Evolutionary conservation across 768 basidiomycete genomes (phyloP), one percentile per base, ranked within the genome.

Genomic region (Tulasnella sp.): DNA sequence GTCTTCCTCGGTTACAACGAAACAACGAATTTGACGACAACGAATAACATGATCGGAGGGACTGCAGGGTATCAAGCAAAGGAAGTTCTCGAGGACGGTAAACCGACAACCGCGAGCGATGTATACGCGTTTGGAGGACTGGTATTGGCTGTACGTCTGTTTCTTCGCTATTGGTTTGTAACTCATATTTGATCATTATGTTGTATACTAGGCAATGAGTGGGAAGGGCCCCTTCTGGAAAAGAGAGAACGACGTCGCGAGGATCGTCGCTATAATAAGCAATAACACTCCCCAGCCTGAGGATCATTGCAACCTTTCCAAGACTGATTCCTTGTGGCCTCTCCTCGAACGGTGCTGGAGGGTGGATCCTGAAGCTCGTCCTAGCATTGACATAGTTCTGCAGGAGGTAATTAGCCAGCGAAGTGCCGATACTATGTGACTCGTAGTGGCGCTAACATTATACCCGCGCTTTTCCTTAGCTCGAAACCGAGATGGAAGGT

Each of bases 51-150:
- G n/a, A 29, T 7, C 57, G 57, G 57, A 11, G 57, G 57, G 5
- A 29, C 26, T 26, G 57, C 57, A 61, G 57, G 57, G 3, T 61
- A 61, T 29, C 23, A 26, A n/a, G 23, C 57, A 5, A 61, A 15
- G 57, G 57, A 61, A 23, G 11, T 61, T 23, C 57, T 61, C 10
- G 57, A 61, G 57, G n/a, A 26, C 13, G 23, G n/a, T 3, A 3
- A 5, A 15, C 2, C 57, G 57, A 29, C 23, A 26, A 55, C 74
- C 2, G 7, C 26, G 7, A 20, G 44, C 16, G 74, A 75, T 57
- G 55, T 75, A 23, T 75, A 57, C 35, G 26, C 74, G 10, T 75
- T 75, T 57, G 51, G 29, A 9, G 44, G 74, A 29, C 35, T 75
- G 0, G 57, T 75, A 1, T 35, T 75, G 13, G 32, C n/a, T 37